A percentile compares a stretch with the other conserved stretches of the same genome.
These are phyloP conservation scores for Pinus tabuliformis DNA, from an alignment of 75 land plant species.

Conservation along the genomic window DNA sequence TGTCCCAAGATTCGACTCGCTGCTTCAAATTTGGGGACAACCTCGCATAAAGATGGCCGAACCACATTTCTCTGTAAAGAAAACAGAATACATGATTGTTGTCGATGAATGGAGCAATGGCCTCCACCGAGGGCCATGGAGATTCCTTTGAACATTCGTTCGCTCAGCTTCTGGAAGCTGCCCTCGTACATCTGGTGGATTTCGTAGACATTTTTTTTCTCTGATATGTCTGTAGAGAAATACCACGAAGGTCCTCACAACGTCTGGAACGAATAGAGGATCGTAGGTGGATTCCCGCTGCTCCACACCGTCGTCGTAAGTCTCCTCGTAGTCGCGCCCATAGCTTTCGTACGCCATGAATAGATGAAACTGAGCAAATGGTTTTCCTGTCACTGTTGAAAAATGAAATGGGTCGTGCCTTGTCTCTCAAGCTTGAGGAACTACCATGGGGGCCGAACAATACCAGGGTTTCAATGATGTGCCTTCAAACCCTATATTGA, in stretches of 20 bases:
- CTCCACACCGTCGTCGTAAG: slow-evolving; percentile 15
- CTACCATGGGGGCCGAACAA: no score
- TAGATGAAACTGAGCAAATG: neutral
- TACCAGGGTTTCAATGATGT: slow-evolving; percentile 70
- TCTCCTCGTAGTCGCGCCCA: slow-evolving; percentile 7
- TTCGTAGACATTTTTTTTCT: slow-evolving; percentile 97
- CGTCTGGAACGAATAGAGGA: slow-evolving; percentile 79
- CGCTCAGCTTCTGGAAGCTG: slow-evolving; percentile 78
- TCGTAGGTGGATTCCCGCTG: slow-evolving; percentile 50
- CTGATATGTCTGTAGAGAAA: slow-evolving; percentile 91
- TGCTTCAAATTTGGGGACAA: slow-evolving; percentile 55
- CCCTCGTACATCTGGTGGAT: slow-evolving; percentile 97
- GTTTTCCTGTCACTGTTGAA: no score
- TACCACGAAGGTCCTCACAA: slow-evolving; percentile 85
- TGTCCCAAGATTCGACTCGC: slow-evolving; percentile 84
- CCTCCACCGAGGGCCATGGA: slow-evolving; percentile 87
- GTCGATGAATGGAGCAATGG: slow-evolving; percentile 81
- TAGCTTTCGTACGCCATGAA: slow-evolving; percentile 5
- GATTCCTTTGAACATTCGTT: slow-evolving; percentile 79
- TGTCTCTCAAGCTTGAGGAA: no score
- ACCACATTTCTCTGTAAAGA: slow-evolving; percentile 94
- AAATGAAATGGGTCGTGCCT: no score
- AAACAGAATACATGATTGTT: slow-evolving; percentile 91
- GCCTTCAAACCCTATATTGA: no score
- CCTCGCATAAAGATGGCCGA: slow-evolving; percentile 75